These are phyloP conservation scores for Eutrema salsugineum DNA, from an alignment of 441 rosid genomes.

Conservation along the genomic window DNA sequence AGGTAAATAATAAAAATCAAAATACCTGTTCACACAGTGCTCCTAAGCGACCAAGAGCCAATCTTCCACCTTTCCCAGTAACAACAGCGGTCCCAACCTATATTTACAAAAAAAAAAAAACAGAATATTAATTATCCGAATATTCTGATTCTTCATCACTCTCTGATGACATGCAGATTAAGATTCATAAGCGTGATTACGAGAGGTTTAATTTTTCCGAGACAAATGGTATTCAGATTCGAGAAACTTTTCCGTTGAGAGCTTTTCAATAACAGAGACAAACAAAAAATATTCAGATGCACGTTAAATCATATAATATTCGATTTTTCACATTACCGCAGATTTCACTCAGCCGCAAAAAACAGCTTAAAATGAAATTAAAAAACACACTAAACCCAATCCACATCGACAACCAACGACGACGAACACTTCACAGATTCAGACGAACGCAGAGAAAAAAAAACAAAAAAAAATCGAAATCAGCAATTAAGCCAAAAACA, in stretches of 20 bases:
- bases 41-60: conserved; percentile 93
- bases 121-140: neutral
- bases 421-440: conserved; percentile 23
- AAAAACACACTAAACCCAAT: conserved; percentile 1
- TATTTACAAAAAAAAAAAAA: neutral
- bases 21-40: conserved; percentile 90
- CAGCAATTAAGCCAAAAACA: neutral
- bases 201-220: neutral
- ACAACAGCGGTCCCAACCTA: conserved; percentile 99
- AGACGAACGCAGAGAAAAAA: neutral
- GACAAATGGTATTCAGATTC: neutral
- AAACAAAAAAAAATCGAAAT: neutral
- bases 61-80: conserved; percentile 87
- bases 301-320: neutral
- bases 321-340: neutral
- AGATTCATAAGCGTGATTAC: conserved; percentile 2
- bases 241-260: neutral
- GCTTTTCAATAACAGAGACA: too few relatives aligned
- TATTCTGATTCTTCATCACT: neutral
- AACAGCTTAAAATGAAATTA: neutral
- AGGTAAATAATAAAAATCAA: neutral
- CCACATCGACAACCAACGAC: neutral
- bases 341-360: neutral
- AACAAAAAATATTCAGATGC: neutral
- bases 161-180: conserved; percentile 19